Percentiles rank a stretch among this genome's conserved stretches.
phyloP scores from a whole-genome alignment of 2,329 filamentous ascomycete genomes.

The Penicillium sp. region DNA sequence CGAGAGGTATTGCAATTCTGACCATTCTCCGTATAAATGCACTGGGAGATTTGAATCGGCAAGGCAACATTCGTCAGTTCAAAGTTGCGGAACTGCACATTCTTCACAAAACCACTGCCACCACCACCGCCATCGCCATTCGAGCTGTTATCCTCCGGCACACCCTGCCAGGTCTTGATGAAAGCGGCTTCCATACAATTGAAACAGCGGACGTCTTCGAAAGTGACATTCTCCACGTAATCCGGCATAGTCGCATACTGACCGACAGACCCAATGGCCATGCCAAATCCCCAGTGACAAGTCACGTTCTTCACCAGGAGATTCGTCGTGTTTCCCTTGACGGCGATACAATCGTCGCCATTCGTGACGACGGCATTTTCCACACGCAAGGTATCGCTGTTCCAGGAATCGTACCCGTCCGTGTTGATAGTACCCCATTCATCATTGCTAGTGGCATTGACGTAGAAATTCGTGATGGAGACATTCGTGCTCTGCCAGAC shows the following conservation, averaged over 20 bases:
- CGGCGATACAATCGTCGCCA: conserved; percentile 37
- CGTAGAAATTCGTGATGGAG: conserved; percentile 50
- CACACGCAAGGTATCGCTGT: conserved; percentile 44
- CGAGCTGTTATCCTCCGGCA: conserved; percentile 11
- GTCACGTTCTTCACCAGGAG: conserved; percentile 38
- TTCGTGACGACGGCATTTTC: conserved; percentile 43
- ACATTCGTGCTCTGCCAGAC: conserved; percentile 47
- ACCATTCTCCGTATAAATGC: conserved; percentile 22
- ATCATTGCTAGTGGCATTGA: conserved; percentile 45
- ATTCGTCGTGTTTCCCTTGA: conserved; percentile 41
- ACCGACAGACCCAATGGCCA: conserved; percentile 39
- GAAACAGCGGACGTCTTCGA: conserved; percentile 28
- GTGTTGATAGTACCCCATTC: conserved; percentile 47
- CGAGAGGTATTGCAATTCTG: conserved; percentile 37
- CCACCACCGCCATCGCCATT: conserved; percentile 24
- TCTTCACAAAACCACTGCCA: conserved; percentile 21
- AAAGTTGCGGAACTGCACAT: conserved; percentile 22
- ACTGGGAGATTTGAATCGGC: conserved; percentile 26
- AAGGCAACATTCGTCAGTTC: conserved; percentile 20
- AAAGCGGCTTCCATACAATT: conserved; percentile 21
- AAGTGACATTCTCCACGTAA: conserved; percentile 36
- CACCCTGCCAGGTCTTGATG: conserved; percentile 26
- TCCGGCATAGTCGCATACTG: conserved; percentile 35
- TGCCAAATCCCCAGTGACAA: conserved; percentile 36
- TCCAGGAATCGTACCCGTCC: conserved; percentile 49